Base-by-base conservation (phyloP, 2,329 filamentous ascomycete genomes). In the Aspergillus costaricaensis region DNA sequence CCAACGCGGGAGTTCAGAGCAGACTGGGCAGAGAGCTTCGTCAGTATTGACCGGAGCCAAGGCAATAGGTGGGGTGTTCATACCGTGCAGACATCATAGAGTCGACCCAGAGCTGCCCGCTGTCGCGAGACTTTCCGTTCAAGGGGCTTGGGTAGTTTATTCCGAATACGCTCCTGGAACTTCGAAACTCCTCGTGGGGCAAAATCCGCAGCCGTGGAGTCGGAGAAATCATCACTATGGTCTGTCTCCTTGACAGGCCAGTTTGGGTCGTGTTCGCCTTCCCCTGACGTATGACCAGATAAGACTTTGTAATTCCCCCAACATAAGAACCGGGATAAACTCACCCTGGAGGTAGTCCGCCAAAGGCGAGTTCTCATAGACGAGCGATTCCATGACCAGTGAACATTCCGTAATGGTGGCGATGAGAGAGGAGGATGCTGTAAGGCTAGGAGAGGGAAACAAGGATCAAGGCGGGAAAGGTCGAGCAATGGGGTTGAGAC, bases 291-390 rank as follows among this genome's bases (percentile, higher is more conserved):
- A 53, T 50, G 50, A 65, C 27, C 54, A 62, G 54, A 58, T 57
- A 65, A 62, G 55, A 61, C 17, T 15, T 43, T 49, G 23, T 36
- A 1, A 38, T 17, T n/a, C 5, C 43, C 15, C 27, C n/a, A 25
- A 30, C n/a, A 5, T 21, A 27, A 21, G 25, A 21, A 19, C 27
- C 2, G 23, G 23, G 38, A 54, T 50, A 59, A 59, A 77, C 82
- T 71, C 78, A 95, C 93, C 92, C 86, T 93, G 89, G 69, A 97
- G 87, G 80, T 95, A 95, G 72, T 91, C 88, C 74, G 92, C 92
- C 79, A 97, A 84, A 70, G 93, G 93, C 75, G 91, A 91, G 80
- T 92, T 88, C 80, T 95, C 87, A 79, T 90, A 91, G 69, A 96
- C 87, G 70, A 96, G 84, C 72, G 90, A 87, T 85, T 96, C 93